Base-by-base conservation (phyloP, 768 basidiomycete genomes). In the Inosperma sp. region DNA sequence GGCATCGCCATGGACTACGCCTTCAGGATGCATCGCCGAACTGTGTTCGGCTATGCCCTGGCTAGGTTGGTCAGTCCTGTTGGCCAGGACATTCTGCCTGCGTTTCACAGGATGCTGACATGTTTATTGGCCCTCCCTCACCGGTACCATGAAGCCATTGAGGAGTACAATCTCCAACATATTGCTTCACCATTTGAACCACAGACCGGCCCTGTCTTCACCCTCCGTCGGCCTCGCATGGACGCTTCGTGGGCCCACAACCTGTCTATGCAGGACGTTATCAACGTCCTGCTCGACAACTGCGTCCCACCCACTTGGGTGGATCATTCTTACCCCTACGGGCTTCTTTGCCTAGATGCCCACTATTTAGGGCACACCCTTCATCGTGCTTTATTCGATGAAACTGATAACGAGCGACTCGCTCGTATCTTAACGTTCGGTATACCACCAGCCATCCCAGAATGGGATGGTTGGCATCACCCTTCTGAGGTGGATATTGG, bases 231-330 rank as follows among this genome's bases (percentile, higher is more conserved):
- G 12, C 26, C 5, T 16, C 6, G 12, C 4, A 19, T 21, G 21
- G 26, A 8, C 5, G 5, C 7, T 14, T 8, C 22, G 5, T 5
- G 26, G 5, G 9, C 5, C 17, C 6, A 19, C 4, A 52, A 52
- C 34, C 14, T 47, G 26, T 22, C 33, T 1, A 17, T 25, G 22
- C 10, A 40, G 13, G 44, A 52, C 23, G 25, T 47, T 9, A 29
- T 52, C 10, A 21, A 47, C 8, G 13, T 21, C 5, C 36, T 52
- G 9, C 14, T 52, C 5, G 7, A 21, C 6, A 52, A 52, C 34
- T 10, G 44, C 7, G 40, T 52, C 16, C 51, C 51, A 3, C 17
- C 26, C 13, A 36, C 26, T 17, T 52, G 51, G 51, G 23, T 52
- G 5, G 45, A 52, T 27, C 51, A 52, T 34, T 22, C 23, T 1